phyloP scores from a whole-genome alignment of 176 grass and related monocot genomes.

The Phyllostachys edulis region DNA sequence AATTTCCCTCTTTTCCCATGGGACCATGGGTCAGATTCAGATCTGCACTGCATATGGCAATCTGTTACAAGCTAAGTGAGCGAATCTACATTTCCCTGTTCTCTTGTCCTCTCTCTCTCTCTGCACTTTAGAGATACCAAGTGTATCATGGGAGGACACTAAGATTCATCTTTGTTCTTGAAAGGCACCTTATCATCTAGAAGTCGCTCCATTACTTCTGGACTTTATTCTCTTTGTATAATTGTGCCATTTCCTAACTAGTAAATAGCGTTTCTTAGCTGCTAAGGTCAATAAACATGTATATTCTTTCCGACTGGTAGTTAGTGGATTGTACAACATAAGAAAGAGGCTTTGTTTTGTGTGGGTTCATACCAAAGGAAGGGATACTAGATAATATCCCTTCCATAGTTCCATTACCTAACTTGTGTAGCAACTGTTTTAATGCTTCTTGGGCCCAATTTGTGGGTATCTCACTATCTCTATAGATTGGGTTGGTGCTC shows the following conservation, averaged over 20 bases:
- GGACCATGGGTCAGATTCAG: not conserved
- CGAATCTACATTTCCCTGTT: not conserved
- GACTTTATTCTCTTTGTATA: not conserved
- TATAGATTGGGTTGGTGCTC: not conserved
- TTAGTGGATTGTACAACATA: not conserved
- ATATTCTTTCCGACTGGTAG: not conserved
- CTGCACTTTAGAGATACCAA: not conserved
- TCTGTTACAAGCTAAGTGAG: not conserved
- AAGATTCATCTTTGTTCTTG: not conserved
- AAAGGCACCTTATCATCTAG: not conserved
- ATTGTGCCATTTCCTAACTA: not conserved
- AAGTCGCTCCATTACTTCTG: no score
- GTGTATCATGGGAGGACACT: not conserved
- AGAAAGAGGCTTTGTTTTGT: not conserved
- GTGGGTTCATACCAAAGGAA: not conserved
- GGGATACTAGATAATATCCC: not conserved
- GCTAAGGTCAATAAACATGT: not conserved
- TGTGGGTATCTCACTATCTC: not conserved
- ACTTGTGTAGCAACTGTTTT: not conserved
- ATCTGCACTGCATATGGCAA: not conserved
- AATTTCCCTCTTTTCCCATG: not conserved
- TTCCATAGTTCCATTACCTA: not conserved
- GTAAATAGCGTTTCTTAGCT: not conserved
- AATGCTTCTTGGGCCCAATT: not conserved
- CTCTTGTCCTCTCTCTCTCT: not conserved